Percentiles rank a stretch among this genome's conserved stretches.
Conservation (phyloP, 305 asterid species). For the Fraxinus xanthoxyloides region DNA sequence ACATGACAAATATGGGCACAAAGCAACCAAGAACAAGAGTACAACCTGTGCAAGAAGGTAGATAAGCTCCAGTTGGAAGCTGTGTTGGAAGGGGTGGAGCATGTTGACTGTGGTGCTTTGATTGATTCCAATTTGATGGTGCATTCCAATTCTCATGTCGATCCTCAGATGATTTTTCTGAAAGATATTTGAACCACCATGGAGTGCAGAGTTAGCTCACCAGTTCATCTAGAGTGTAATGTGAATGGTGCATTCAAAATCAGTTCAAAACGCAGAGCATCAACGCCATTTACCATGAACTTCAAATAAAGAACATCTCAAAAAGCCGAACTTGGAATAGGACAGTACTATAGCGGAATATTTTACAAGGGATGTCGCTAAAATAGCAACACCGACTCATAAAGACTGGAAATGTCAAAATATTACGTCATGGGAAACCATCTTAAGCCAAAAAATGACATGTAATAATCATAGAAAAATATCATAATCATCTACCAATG, state of each 20-base stretch:
- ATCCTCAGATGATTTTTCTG: slow-evolving; percentile 52
- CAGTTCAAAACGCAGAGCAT: slow-evolving; percentile 2
- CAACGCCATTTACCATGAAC: slow-evolving; percentile 21
- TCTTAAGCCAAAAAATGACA: background rate
- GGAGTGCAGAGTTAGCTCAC: slow-evolving; percentile 18
- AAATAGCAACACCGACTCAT: background rate
- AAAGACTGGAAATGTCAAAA: background rate
- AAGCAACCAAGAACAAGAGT: slow-evolving; percentile 9
- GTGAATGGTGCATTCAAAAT: background rate
- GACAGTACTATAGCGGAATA: background rate
- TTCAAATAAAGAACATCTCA: slow-evolving; percentile 6
- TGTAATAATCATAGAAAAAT: background rate
- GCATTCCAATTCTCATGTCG: slow-evolving; percentile 40
- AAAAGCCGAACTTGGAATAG: background rate
- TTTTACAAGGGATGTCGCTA: background rate
- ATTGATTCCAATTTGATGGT: slow-evolving; percentile 45
- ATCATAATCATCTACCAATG: background rate
- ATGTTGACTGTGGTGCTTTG: slow-evolving; percentile 54
- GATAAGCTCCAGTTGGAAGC: slow-evolving; percentile 92
- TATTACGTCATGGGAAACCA: background rate
- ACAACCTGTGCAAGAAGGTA: slow-evolving; percentile 90
- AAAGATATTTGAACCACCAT: slow-evolving; percentile 19
- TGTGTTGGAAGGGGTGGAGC: slow-evolving; percentile 71
- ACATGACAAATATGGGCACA: background rate
- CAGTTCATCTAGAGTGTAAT: slow-evolving; percentile 16